phyloP scores from a whole-genome alignment of 768 basidiomycete genomes.

The Coprinellus micaceus region DNA sequence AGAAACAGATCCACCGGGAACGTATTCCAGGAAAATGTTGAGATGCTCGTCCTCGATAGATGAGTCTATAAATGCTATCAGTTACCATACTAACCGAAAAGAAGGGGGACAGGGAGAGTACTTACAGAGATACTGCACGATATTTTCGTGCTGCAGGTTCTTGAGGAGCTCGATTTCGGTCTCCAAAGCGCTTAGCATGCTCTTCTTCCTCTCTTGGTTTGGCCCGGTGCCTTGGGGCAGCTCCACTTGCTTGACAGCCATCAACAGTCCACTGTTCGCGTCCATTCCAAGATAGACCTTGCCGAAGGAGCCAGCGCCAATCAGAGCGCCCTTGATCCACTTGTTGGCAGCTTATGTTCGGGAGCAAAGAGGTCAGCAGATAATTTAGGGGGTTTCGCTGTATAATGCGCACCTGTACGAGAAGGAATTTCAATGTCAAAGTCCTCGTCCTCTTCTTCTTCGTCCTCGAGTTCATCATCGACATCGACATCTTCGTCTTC shows the following conservation, averaged over 20 bases:
- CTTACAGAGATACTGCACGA: constrained; percentile 96
- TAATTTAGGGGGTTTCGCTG: too few species aligned
- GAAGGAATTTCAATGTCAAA: constrained; percentile 33
- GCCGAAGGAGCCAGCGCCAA: constrained; percentile 92
- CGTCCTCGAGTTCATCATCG: constrained; percentile 39
- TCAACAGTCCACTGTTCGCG: constrained; percentile 80
- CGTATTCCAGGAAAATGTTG: constrained; percentile 97
- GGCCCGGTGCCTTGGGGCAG: constrained; percentile 78
- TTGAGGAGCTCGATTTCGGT: constrained; percentile 93
- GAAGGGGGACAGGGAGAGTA: constrained; percentile 13
- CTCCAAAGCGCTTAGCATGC: constrained; percentile 88
- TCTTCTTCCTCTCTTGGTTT: constrained; percentile 90
- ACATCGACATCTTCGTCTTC: constrained; percentile 41
- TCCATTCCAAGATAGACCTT: constrained; percentile 97
- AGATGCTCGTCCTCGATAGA: constrained; percentile 86
- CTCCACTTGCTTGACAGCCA: constrained; percentile 98
- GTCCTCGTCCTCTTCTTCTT: constrained; percentile 45
- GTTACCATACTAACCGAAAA: not conserved
- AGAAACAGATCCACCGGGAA: constrained; percentile 92
- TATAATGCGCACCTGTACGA: constrained; percentile 28
- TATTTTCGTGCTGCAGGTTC: constrained; percentile 90
- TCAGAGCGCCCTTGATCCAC: constrained; percentile 96
- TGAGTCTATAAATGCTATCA: constrained; percentile 58
- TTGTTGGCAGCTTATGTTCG: constrained; percentile 71
- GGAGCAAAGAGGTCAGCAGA: too few species aligned